Conservation (phyloP, 108 stramenopile genomes). For the Hondaea fermentalgiana region DNA sequence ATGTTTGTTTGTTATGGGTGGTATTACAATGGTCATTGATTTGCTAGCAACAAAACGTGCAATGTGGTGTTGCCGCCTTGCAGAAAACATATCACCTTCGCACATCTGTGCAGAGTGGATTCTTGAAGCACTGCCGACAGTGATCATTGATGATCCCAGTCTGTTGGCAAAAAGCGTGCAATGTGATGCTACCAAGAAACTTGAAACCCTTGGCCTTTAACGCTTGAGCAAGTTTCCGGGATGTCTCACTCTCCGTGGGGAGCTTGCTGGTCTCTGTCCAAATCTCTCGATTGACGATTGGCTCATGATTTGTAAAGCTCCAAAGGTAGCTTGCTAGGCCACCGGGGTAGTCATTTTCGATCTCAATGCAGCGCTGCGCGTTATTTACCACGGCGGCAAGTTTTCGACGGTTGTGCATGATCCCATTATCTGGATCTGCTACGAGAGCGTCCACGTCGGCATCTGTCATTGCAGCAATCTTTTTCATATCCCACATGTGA, state of each 20-base stretch:
- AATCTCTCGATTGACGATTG: neutral
- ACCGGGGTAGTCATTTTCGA: neutral
- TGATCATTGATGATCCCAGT: conserved; percentile 7
- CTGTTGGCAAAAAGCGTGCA: neutral
- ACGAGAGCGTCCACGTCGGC: neutral
- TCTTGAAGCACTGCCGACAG: conserved; percentile 9
- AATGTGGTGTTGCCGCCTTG: no score
- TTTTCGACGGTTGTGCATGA: neutral
- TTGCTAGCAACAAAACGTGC: no score
- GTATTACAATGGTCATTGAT: no score
- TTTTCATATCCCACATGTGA: neutral
- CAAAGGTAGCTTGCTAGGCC: neutral
- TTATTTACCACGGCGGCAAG: conserved; percentile 9
- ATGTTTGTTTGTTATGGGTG: no score
- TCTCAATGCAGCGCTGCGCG: neutral
- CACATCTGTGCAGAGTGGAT: neutral
- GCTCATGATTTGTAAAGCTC: neutral
- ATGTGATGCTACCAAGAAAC: conserved; percentile 9
- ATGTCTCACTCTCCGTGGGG: neutral
- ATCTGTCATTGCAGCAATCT: neutral
- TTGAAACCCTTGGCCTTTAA: neutral
- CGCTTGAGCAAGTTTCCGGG: neutral
- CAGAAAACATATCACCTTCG: no score
- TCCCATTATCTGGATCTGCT: neutral
- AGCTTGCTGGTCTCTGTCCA: neutral